phyloP scores from a whole-genome alignment of 768 basidiomycete species.

The Tulasnella sp. region DNA sequence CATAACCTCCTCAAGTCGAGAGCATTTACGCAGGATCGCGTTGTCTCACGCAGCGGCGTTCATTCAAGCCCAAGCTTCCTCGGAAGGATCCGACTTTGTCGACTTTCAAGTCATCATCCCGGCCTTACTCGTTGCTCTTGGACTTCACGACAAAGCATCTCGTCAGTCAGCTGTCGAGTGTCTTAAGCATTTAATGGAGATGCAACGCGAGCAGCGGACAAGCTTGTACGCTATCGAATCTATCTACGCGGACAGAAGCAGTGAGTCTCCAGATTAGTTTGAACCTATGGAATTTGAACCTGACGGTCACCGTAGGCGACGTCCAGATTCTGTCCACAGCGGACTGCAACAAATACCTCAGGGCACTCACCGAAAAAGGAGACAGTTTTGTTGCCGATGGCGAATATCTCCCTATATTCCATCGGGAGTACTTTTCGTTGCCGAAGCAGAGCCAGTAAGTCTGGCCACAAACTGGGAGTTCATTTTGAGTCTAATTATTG shows the following conservation, averaged over 20 bases:
- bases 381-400: slow-evolving; percentile 38
- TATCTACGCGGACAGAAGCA: slow-evolving; percentile 60
- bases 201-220: slow-evolving; percentile 38
- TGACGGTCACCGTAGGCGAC: neutral
- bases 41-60: slow-evolving; percentile 77
- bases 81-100: slow-evolving; percentile 39
- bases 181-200: slow-evolving; percentile 45
- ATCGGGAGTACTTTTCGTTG: slow-evolving; percentile 51
- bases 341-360: slow-evolving; percentile 58
- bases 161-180: slow-evolving; percentile 55
- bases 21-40: slow-evolving; percentile 48
- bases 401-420: slow-evolving; percentile 54
- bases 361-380: slow-evolving; percentile 19
- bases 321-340: slow-evolving; percentile 67
- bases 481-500: slow-evolving; percentile 32
- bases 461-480: slow-evolving; percentile 52
- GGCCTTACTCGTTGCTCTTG: slow-evolving; percentile 58
- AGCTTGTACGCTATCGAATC: slow-evolving; percentile 68
- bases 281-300: neutral
- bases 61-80: slow-evolving; percentile 61
- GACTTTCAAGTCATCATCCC: slow-evolving; percentile 83
- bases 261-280: slow-evolving; percentile 40
- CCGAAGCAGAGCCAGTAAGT: slow-evolving; percentile 45
- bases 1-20: neutral
- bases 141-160: slow-evolving; percentile 42